Evolutionary conservation across 257 asterid species (phyloP).

Genomic region (Solanum rostratum): DNA sequence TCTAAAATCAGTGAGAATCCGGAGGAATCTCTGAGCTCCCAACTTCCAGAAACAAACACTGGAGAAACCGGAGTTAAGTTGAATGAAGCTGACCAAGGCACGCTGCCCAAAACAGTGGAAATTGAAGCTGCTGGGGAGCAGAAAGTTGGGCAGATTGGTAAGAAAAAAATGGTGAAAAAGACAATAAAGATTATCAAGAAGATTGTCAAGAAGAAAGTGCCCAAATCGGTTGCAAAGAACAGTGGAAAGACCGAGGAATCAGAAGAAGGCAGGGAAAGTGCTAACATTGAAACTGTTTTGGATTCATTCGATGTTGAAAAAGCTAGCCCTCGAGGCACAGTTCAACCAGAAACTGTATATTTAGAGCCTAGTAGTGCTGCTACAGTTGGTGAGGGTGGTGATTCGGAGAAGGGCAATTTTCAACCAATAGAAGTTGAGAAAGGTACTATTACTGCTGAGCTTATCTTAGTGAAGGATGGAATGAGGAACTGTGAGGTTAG

Average conservation of each 20-base stretch:
- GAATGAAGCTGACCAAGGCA: background rate
- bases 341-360: background rate
- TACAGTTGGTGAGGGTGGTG: slow-evolving; percentile 5
- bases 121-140: slow-evolving; percentile 15
- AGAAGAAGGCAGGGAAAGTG: background rate
- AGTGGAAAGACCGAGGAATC: background rate
- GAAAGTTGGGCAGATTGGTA: slow-evolving; percentile 13
- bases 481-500: slow-evolving; percentile 1
- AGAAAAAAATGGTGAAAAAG: slow-evolving; percentile 40
- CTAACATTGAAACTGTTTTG: background rate
- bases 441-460: background rate
- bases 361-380: slow-evolving; percentile 5
- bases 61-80: background rate
- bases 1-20: background rate
- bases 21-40: background rate
- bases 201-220: slow-evolving; percentile 53
- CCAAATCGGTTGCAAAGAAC: slow-evolving; percentile 19
- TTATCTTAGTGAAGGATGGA: background rate
- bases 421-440: slow-evolving; percentile 12
- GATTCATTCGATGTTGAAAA: background rate
- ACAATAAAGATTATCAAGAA: slow-evolving; percentile 43
- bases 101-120: slow-evolving; percentile 1
- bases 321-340: background rate
- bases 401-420: background rate
- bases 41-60: background rate